Percentiles rank a stretch among this genome's conserved stretches.
Conservation (phyloP, 2,329 filamentous ascomycete genomes). For the Talaromyces sp. region DNA sequence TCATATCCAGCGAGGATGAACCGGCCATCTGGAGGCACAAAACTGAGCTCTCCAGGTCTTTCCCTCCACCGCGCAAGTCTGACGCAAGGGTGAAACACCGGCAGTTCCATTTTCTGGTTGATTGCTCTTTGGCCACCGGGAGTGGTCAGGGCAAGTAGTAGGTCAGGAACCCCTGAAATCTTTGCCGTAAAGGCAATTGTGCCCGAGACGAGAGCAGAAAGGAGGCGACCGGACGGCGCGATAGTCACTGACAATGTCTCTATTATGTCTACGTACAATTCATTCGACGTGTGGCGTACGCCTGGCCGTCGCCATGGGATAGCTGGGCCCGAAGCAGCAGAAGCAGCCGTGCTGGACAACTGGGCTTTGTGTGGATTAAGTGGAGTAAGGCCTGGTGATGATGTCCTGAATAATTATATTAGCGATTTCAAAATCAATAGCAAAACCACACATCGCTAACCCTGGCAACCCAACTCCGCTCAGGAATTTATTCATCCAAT, state of each 20-base stretch:
- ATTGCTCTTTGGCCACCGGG: conserved; percentile 77
- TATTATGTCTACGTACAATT: conserved; percentile 92
- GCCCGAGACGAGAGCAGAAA: conserved; percentile 83
- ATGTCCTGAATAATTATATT: conserved; percentile 21
- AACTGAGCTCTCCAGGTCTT: conserved; percentile 84
- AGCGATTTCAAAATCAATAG: not conserved
- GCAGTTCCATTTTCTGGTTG: conserved; percentile 71
- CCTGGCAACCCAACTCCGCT: conserved; percentile 81
- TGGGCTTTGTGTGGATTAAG: conserved; percentile 38
- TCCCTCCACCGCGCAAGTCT: conserved; percentile 86
- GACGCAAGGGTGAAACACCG: conserved; percentile 95
- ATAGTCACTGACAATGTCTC: conserved; percentile 85
- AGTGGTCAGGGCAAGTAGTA: conserved; percentile 74
- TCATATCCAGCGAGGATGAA: conserved; percentile 95
- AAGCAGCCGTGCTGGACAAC: conserved; percentile 25
- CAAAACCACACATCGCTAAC: conserved; percentile 37
- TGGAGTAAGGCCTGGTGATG: conserved; percentile 38
- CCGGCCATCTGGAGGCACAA: conserved; percentile 88
- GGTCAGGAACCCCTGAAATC: conserved; percentile 88
- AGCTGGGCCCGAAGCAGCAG: conserved; percentile 41
- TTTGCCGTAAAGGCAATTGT: conserved; percentile 94
- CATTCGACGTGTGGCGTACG: conserved; percentile 92
- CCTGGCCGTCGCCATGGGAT: conserved; percentile 90
- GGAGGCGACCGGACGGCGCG: conserved; percentile 80
- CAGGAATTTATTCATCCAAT: conserved; percentile 81